Evolutionary conservation across 164 flowering plant genomes (phyloP).

Genomic region (Stephania japonica): DNA sequence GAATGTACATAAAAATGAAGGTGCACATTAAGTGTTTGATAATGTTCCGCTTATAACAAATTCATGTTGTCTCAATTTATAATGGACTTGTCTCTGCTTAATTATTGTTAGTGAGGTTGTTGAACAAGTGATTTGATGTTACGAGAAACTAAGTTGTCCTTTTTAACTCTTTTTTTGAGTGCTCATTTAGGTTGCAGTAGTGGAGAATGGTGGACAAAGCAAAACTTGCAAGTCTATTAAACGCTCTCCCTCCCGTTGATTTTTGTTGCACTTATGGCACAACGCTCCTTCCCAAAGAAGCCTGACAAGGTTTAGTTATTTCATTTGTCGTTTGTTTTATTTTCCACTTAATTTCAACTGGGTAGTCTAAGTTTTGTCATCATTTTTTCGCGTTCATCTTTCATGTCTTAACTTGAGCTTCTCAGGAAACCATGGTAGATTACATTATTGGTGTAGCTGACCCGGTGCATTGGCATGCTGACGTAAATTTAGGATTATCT

Average conservation of each 20-base stretch:
- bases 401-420: constrained; percentile 8
- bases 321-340: neutral
- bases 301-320: constrained; percentile 51
- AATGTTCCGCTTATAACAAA: neutral
- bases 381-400: neutral
- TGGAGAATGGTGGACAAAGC: constrained; percentile 28
- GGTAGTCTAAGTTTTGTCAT: too few relatives aligned
- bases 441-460: constrained; percentile 83
- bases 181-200: neutral
- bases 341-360: neutral
- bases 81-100: too few relatives aligned
- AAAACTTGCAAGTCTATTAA: constrained; percentile 41
- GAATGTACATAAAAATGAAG: neutral
- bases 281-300: constrained; percentile 65
- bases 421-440: constrained; percentile 70
- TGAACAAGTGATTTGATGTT: too few relatives aligned
- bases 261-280: constrained; percentile 92
- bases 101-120: too few relatives aligned
- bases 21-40: neutral
- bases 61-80: too few relatives aligned
- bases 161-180: too few relatives aligned
- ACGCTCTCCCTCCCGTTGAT: constrained; percentile 70
- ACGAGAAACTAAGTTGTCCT: too few relatives aligned
- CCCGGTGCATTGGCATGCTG: constrained; percentile 86
- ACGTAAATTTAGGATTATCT: constrained; percentile 36